Evolutionary conservation across 163 green algal genomes (phyloP).

Genomic region (Scenedesmus sp.): DNA sequence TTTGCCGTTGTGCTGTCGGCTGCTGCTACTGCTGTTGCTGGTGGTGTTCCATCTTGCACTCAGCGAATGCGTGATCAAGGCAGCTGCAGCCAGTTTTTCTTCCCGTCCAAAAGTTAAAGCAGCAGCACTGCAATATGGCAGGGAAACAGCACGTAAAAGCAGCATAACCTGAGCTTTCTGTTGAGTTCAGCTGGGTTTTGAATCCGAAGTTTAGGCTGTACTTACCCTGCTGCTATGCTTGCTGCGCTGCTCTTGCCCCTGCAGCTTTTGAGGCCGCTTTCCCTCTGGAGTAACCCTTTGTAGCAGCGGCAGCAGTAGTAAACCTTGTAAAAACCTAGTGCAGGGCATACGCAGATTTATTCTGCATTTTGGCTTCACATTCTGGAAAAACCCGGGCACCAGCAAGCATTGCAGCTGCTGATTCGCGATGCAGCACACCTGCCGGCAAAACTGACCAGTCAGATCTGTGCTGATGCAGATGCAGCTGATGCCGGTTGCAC

Average conservation of each 20-base stretch:
- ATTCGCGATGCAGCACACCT: not conserved
- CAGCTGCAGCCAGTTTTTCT: not conserved
- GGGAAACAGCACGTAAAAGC: too few relatives aligned
- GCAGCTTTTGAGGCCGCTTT: conserved; percentile 9
- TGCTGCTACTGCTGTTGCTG: not conserved
- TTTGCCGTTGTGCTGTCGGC: not conserved
- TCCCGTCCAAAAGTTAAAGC: too few relatives aligned
- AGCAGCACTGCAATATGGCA: too few relatives aligned
- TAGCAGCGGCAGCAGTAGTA: not conserved
- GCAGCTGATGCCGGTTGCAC: not conserved
- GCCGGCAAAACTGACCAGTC: not conserved
- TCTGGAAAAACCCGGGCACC: not conserved
- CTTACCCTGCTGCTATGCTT: not conserved
- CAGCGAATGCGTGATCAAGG: not conserved
- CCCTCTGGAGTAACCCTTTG: not conserved
- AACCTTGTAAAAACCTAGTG: not conserved
- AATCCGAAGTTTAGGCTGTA: too few relatives aligned
- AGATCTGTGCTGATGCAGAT: not conserved
- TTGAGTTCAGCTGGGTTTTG: too few relatives aligned
- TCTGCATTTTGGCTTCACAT: not conserved
- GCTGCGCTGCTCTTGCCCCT: not conserved
- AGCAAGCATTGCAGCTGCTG: not conserved
- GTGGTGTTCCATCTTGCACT: not conserved
- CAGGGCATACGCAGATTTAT: not conserved
- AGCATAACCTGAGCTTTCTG: not conserved